Base-by-base conservation (phyloP, 2,329 filamentous ascomycete genomes). In the Colletotrichum siamense region DNA sequence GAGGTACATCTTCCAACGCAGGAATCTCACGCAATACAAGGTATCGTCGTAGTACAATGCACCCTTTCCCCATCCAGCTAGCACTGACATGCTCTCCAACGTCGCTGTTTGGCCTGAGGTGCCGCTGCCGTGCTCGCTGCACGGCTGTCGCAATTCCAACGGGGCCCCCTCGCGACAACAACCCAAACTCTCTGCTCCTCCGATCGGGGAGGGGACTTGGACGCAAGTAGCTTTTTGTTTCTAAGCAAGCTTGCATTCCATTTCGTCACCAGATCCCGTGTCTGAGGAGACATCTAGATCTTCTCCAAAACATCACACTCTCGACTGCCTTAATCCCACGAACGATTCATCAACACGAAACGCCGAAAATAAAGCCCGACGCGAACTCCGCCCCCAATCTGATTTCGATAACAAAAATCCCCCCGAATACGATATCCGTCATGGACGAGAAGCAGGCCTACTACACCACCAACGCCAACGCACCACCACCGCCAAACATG, bases 381-480 rank as follows among this genome's bases (percentile, higher is more conserved):
- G 69, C 65, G 34, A 44, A n/a, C 52, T 28, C 30, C 15, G 30
- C 34, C 36, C 16, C 26, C 34, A 36, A 9, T 36, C 13, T 70
- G 59, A 26, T 76, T 72, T 22, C 30, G 44, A 52, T 5, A 52
- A 52, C 66, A 63, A 76, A 24, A 16, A 22, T 13, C 49, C 39
- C 69, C 49, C 22, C 15, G 13, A 26, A 15, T 24, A 32, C 32
- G 16, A 57, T 36, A 28, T 26, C 12, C 32, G 59, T 65, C 26
- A 78, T 78, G 77, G 77, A 78, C 49, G 77, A 76, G 76, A 78
- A 78, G 69, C 72, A n/a, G 49, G 62, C 52, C 22, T 64, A 55
- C 66, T 64, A 55, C 62, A 59, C 28, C 22, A 16, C 16, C 63
- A 30, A 61, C 70, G 30, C 64, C 70, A 52, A 52, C 44, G 18